These are phyloP conservation scores for Epithele typhae DNA, from an alignment of 768 basidiomycete species.

Conservation along the genomic window DNA sequence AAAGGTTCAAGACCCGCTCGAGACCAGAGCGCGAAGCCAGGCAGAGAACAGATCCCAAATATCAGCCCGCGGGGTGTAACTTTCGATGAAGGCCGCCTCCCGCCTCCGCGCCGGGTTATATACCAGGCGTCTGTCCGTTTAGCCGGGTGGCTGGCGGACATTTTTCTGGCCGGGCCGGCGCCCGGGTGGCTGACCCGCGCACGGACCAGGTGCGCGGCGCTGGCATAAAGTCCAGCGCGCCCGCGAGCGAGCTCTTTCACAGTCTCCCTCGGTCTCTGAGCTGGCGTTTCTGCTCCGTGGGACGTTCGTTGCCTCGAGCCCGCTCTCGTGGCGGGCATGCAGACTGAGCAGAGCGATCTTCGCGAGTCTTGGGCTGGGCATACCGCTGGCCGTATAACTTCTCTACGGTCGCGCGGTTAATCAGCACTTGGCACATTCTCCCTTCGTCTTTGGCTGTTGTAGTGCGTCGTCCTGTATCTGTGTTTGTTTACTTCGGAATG, in stretches of 20 bases:
- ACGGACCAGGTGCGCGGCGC: conserved; percentile 41
- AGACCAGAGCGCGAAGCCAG: conserved; percentile 20
- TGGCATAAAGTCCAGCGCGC: conserved; percentile 22
- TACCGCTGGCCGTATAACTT: conserved; percentile 49
- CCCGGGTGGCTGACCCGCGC: conserved; percentile 29
- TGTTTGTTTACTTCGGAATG: not conserved
- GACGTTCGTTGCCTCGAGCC: conserved; percentile 15
- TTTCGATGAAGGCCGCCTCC: conserved; percentile 43
- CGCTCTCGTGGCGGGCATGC: conserved; percentile 20
- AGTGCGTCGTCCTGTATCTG: not conserved
- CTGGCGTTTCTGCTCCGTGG: conserved; percentile 25
- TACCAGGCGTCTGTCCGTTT: not conserved
- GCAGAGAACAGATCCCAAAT: conserved; percentile 55
- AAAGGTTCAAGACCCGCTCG: conserved; percentile 53
- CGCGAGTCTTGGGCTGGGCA: conserved; percentile 57
- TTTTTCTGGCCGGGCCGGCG: too few relatives aligned
- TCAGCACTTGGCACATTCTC: conserved; percentile 59
- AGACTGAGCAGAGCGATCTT: conserved; percentile 47
- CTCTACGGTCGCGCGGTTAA: conserved; percentile 56
- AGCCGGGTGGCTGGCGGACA: too few relatives aligned
- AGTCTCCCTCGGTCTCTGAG: conserved; percentile 40
- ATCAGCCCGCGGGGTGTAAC: conserved; percentile 69
- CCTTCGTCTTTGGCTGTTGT: not conserved
- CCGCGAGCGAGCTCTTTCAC: conserved; percentile 28
- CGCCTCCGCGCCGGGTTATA: conserved; percentile 11